A percentile compares a stretch with the other conserved stretches of the same genome.
phyloP scores from a whole-genome alignment of 306 rosid species.

The Cotoneaster glaucophyllus region DNA sequence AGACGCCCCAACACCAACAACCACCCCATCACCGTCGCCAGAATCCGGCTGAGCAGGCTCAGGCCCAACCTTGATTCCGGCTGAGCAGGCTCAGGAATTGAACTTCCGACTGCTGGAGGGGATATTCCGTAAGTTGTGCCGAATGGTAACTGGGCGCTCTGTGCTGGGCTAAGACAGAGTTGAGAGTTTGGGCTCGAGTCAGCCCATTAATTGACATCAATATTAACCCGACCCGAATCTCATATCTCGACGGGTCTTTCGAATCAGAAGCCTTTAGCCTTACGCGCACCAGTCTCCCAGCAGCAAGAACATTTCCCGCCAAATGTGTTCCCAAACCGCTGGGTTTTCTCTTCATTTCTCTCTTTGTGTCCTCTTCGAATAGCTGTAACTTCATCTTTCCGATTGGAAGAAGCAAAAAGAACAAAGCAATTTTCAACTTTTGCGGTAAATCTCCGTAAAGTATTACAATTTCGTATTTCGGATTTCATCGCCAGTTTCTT shows the following conservation, averaged over 20 bases:
- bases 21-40: background rate
- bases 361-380: background rate
- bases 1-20: constrained; percentile 15
- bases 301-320: constrained; percentile 40
- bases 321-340: constrained; percentile 8
- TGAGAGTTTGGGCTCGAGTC: background rate
- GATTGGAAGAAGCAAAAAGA: background rate
- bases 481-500: background rate
- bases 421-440: constrained; percentile 2
- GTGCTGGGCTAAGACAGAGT: too few species aligned
- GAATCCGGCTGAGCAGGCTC: constrained; percentile 44
- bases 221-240: background rate
- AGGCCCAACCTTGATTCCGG: constrained; percentile 60
- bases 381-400: background rate
- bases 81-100: too few species aligned
- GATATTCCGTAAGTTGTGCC: too few species aligned
- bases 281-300: background rate
- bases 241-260: background rate
- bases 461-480: background rate
- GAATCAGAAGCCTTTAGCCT: background rate
- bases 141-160: too few species aligned
- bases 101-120: rapidly evolving
- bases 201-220: background rate
- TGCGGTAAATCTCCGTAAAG: constrained; percentile 10
- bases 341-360: constrained; percentile 14